Percentiles rank a stretch among this genome's conserved stretches.
Evolutionary conservation across 1,139 yeast genomes (phyloP).

Genomic region (Hanseniaspora gamundiae): DNA sequence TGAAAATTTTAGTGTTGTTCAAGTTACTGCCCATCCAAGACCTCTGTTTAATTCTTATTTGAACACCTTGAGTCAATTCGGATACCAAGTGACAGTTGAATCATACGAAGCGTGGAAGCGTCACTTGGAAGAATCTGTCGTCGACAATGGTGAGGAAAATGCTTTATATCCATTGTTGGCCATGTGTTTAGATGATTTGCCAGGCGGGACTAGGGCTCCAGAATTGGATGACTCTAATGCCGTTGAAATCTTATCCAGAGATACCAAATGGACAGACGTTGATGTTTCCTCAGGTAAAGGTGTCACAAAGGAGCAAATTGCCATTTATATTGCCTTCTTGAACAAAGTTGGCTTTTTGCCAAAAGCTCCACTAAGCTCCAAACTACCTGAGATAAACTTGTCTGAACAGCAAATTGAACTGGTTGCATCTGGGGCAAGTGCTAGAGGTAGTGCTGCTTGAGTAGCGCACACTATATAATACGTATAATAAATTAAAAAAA

Average conservation of each 20-base stretch:
- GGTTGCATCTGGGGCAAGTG: constrained; percentile 77
- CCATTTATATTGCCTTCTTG: constrained; percentile 69
- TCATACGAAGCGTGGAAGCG: constrained; percentile 74
- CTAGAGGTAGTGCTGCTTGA: constrained; percentile 42
- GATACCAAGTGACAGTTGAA: constrained; percentile 50
- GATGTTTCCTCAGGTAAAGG: constrained; percentile 66
- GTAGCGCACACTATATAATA: background rate
- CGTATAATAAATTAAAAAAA: background rate
- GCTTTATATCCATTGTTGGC: constrained; percentile 90
- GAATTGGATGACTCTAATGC: constrained; percentile 86
- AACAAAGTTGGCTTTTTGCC: constrained; percentile 69
- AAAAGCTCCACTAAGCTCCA: constrained; percentile 36
- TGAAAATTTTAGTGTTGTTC: constrained; percentile 58
- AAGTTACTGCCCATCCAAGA: constrained; percentile 96
- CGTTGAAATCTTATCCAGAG: constrained; percentile 45
- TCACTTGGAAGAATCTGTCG: constrained; percentile 63
- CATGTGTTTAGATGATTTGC: constrained; percentile 85
- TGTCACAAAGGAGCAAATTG: constrained; percentile 52
- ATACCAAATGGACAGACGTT: constrained; percentile 48
- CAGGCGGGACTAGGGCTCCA: constrained; percentile 86
- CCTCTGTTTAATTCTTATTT: constrained; percentile 66
- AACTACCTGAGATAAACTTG: constrained; percentile 43
- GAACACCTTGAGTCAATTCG: constrained; percentile 51
- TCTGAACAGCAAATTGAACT: constrained; percentile 49
- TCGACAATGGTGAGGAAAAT: constrained; percentile 57